Evolutionary conservation across 2,329 filamentous ascomycete species (phyloP).

Genomic region (Cercospora berteroae): DNA sequence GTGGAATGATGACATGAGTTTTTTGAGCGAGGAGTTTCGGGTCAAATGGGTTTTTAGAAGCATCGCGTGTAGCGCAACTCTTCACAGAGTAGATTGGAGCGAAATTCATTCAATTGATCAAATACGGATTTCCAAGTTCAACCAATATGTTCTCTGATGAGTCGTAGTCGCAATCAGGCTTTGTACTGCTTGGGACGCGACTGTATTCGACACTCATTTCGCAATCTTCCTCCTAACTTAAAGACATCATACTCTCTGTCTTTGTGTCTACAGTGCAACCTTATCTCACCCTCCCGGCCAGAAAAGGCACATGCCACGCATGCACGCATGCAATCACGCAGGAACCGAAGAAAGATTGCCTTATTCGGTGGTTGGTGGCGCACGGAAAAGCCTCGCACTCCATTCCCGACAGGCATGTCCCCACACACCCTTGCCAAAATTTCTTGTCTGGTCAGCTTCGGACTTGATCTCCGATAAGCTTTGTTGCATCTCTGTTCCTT

Average conservation of each 20-base stretch:
- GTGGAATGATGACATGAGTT: not conserved
- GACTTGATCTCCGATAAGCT: not conserved
- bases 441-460: not conserved
- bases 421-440: not conserved
- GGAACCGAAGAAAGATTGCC: not conserved
- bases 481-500: not conserved
- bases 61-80: not conserved
- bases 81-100: not conserved
- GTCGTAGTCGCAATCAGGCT: too few species aligned
- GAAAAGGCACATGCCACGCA: not conserved
- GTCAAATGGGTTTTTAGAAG: not conserved
- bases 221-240: too few species aligned
- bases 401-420: not conserved
- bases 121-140: too few species aligned
- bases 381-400: not conserved
- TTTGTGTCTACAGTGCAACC: too few species aligned
- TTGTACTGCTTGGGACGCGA: not conserved
- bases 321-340: not conserved
- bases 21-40: constrained; percentile 6
- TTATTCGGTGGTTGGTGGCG: not conserved
- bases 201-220: too few species aligned
- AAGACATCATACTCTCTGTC: too few species aligned
- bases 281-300: not conserved
- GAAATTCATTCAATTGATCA: too few species aligned
- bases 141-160: too few species aligned